phyloP scores from a whole-genome alignment of 169 alveolate species.

The Plasmodium cynomolgi region DNA sequence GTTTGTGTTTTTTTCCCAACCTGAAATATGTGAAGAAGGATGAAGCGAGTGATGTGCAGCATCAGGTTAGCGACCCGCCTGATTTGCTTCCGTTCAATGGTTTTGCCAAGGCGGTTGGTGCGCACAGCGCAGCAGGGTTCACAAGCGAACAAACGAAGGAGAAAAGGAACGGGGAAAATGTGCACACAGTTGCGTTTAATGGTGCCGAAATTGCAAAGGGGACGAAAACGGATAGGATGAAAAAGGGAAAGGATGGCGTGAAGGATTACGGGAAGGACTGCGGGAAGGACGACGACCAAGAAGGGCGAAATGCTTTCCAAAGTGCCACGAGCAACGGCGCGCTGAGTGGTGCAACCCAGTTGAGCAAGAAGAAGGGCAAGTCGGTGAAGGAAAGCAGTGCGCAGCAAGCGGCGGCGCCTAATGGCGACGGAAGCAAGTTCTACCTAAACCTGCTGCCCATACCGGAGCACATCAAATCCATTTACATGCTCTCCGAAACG shows the following conservation, averaged over 20 bases:
- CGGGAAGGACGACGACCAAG: not conserved
- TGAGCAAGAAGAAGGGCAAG: not conserved
- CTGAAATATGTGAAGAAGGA: slow-evolving; percentile 56
- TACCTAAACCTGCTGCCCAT: slow-evolving; percentile 34
- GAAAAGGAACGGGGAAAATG: not conserved
- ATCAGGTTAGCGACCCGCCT: not conserved
- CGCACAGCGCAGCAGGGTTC: not conserved
- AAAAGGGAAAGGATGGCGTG: not conserved
- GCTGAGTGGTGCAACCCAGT: not conserved
- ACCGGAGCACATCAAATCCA: slow-evolving; percentile 70
- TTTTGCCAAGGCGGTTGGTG: not conserved
- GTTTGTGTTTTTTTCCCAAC: slow-evolving; percentile 65
- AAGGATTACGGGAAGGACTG: not conserved
- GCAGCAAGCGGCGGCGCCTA: not conserved
- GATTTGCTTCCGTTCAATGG: not conserved
- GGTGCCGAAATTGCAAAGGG: not conserved
- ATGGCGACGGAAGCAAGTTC: not conserved
- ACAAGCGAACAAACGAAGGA: not conserved
- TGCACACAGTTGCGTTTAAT: not conserved
- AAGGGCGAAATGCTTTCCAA: not conserved
- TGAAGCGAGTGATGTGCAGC: not conserved
- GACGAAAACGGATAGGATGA: not conserved
- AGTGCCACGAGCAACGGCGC: not conserved
- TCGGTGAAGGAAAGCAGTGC: not conserved
- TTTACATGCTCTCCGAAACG: slow-evolving; percentile 70